phyloP scores from a whole-genome alignment of 768 basidiomycete species.

The Lactarius quietus region DNA sequence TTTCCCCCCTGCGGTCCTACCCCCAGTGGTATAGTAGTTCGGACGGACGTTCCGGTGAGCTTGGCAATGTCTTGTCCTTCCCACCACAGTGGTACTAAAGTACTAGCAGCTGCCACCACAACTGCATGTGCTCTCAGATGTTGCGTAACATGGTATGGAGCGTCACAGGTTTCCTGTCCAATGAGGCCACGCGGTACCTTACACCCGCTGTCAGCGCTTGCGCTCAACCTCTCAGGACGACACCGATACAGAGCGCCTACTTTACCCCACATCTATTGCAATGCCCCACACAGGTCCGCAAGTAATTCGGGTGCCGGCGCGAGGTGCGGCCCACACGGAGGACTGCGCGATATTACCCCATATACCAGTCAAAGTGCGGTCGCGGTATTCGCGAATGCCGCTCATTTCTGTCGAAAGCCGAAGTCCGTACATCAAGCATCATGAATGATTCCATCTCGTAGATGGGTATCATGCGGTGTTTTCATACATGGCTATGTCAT shows the following conservation, averaged over 20 bases:
- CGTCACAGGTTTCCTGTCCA: not conserved
- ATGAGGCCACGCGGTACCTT: not conserved
- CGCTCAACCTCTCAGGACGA: not conserved
- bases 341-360: not conserved
- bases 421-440: constrained; percentile 3
- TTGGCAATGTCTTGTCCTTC: not conserved
- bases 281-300: constrained; percentile 9
- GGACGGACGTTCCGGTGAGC: not conserved
- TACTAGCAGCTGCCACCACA: not conserved
- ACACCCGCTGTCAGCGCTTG: not conserved
- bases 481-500: constrained; percentile 3
- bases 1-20: not conserved
- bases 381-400: not conserved
- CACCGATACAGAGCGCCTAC: constrained; percentile 1
- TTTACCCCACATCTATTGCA: constrained; percentile 8
- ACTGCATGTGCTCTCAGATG: not conserved
- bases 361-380: not conserved
- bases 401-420: constrained; percentile 5
- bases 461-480: constrained; percentile 19
- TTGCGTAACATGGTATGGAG: not conserved
- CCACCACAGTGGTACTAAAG: not conserved
- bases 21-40: not conserved
- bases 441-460: not conserved
- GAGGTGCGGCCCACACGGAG: not conserved
- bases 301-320: constrained; percentile 11